These are phyloP conservation scores for Russula griseocarnosa DNA, from an alignment of 768 basidiomycete genomes.

Conservation along the genomic window DNA sequence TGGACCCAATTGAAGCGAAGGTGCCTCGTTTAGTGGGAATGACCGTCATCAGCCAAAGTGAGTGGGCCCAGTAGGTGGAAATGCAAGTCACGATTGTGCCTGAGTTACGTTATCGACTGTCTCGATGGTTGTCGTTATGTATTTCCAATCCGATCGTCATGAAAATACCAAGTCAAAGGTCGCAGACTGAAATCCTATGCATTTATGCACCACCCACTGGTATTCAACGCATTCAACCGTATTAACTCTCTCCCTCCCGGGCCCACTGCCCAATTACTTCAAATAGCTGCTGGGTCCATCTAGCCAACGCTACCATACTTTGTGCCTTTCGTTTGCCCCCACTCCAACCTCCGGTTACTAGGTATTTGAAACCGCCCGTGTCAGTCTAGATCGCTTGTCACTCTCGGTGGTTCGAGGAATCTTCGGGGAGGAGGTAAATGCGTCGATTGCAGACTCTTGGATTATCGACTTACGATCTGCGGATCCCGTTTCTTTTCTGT, in stretches of 20 bases:
- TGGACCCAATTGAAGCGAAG: not conserved
- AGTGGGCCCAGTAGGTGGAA: no score
- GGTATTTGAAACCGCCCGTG: not conserved
- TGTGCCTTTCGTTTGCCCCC: not conserved
- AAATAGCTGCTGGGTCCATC: not conserved
- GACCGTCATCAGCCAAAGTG: no score
- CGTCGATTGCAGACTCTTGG: not conserved
- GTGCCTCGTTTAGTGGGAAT: no score
- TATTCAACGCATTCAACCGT: not conserved
- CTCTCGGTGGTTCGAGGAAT: not conserved
- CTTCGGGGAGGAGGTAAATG: not conserved
- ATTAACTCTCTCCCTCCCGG: not conserved
- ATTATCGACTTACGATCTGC: not conserved
- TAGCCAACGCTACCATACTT: not conserved
- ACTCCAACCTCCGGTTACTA: not conserved
- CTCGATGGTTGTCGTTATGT: not conserved
- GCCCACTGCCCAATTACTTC: not conserved
- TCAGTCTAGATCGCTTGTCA: not conserved
- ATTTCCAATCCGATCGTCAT: not conserved
- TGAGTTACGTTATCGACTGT: not conserved
- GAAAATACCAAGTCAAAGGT: not conserved
- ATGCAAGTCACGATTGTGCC: no score
- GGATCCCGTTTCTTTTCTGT: not conserved
- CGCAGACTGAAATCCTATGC: not conserved
- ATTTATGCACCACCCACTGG: not conserved